Percentiles rank a stretch among this genome's conserved stretches.
These are phyloP conservation scores for Zea mays DNA, from an alignment of 176 grass and related monocot genomes.

Conservation along the genomic window Zm-B73-REFERENCE-NAM-5.0 NC_050096.1:306917001-306917500, in stretches of 20 bases:
- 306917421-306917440: neutral
- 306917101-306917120: slow-evolving; percentile 59
- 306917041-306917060: slow-evolving; percentile 77
- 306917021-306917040: slow-evolving; percentile 85
- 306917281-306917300: neutral
- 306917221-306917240: neutral
- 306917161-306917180: neutral
- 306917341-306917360: slow-evolving; percentile 82
- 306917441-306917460: neutral
- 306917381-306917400: slow-evolving; percentile 95
- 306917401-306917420: slow-evolving; percentile 38
- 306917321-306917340: slow-evolving; percentile 47
- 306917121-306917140: neutral
- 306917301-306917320: neutral
- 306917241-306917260: neutral
- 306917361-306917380: slow-evolving; percentile 83
- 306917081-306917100: slow-evolving; percentile 61
- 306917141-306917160: neutral
- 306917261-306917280: neutral
- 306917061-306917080: slow-evolving; percentile 78
- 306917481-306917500: slow-evolving; percentile 1
- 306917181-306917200: neutral
- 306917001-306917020: slow-evolving; percentile 86
- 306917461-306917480: neutral
- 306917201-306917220: neutral